Percentiles rank a stretch among this genome's conserved stretches.
Conservation (phyloP, 805 yeast species). For the Clavispora santaluciae region DNA sequence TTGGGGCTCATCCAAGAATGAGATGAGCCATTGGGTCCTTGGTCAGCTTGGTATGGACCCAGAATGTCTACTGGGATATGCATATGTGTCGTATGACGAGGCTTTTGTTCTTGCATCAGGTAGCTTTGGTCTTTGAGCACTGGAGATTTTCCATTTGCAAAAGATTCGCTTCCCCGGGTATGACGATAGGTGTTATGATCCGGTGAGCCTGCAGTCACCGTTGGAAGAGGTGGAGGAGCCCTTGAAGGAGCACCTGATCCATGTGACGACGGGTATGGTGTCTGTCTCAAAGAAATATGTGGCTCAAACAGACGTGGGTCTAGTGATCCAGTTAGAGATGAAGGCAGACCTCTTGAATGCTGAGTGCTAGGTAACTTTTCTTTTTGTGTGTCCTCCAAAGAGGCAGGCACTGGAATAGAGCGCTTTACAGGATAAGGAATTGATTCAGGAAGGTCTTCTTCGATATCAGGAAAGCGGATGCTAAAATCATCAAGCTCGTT, state of each 20-base stretch:
- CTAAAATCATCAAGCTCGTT: slow-evolving; percentile 10
- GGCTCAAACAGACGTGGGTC: background rate
- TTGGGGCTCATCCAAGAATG: no score
- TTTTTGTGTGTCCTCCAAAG: background rate
- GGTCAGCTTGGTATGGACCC: no score
- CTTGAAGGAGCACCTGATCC: background rate
- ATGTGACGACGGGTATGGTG: background rate
- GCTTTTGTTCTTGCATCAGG: no score
- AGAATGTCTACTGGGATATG: no score
- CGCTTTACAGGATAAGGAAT: background rate
- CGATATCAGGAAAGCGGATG: slow-evolving; percentile 12
- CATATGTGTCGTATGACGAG: no score
- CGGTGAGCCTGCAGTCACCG: background rate
- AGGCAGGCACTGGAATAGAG: background rate
- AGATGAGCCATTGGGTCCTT: no score
- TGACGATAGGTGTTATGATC: no score
- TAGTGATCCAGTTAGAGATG: background rate
- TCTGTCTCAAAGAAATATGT: background rate
- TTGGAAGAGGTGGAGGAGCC: background rate
- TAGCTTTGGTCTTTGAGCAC: no score
- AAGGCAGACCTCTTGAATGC: background rate
- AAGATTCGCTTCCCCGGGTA: no score
- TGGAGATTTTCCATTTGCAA: no score
- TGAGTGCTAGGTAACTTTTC: background rate
- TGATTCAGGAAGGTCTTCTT: background rate